Conservation (phyloP, 176 grass and related monocot species). For the Musa beccarii region DNA sequence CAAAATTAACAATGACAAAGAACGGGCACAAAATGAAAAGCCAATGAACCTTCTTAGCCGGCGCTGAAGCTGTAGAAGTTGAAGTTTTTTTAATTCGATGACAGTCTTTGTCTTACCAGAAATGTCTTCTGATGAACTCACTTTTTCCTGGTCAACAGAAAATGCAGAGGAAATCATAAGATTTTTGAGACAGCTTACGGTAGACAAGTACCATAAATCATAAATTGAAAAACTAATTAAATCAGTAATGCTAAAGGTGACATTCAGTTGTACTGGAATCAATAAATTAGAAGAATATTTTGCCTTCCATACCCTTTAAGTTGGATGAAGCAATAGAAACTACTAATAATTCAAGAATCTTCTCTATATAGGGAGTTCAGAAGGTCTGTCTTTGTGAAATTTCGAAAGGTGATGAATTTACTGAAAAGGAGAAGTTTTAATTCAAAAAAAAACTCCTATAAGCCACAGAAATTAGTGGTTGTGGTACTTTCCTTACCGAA, state of each 20-base stretch:
- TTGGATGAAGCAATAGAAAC: background rate
- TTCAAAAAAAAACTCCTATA: too few species aligned
- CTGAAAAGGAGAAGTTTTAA: too few species aligned
- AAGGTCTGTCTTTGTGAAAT: too few species aligned
- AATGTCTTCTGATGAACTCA: conserved; percentile 87
- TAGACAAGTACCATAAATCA: background rate
- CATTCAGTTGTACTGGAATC: background rate
- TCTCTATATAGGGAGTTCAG: background rate
- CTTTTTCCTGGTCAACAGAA: conserved; percentile 54
- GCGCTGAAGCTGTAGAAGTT: conserved; percentile 92
- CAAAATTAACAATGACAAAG: background rate
- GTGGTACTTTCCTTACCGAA: too few species aligned
- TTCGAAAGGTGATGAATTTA: too few species aligned
- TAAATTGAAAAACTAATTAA: background rate
- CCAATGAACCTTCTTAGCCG: conserved; percentile 60
- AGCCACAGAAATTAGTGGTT: too few species aligned
- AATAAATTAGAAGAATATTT: background rate
- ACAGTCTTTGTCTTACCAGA: conserved; percentile 90
- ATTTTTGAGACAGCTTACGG: background rate
- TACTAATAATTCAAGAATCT: background rate
- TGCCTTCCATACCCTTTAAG: background rate
- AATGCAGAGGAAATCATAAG: conserved; percentile 15
- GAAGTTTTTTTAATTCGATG: conserved; percentile 96
- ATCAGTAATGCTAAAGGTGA: background rate
- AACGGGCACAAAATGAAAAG: background rate